Conservation (phyloP, 768 basidiomycete species). For the Suillus subaureus region DNA sequence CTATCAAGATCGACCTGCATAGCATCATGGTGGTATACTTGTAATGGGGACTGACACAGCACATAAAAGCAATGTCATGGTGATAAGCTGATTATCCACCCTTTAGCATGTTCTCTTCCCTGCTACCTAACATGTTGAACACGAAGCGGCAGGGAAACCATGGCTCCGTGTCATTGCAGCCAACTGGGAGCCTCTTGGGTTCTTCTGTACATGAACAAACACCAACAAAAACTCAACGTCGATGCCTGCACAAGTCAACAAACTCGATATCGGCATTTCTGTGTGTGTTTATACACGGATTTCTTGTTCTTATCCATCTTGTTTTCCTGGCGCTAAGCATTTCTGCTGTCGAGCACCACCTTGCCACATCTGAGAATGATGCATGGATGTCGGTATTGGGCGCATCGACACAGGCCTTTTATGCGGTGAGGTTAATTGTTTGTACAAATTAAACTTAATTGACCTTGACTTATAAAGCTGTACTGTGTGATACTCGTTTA, state of each 20-base stretch:
- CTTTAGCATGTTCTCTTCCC: neutral
- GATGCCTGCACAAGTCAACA: neutral
- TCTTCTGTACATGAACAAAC: neutral
- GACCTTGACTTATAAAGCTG: constrained; percentile 10
- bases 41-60: neutral
- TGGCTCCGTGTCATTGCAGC: neutral
- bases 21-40: neutral
- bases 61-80: neutral
- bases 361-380: constrained; percentile 1
- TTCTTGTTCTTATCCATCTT: constrained; percentile 17
- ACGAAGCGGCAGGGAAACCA: neutral
- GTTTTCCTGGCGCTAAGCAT: constrained; percentile 5
- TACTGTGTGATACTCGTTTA: constrained; percentile 15
- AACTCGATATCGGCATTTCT: neutral
- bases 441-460: neutral
- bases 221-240: neutral
- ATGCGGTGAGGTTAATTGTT: constrained; percentile 4
- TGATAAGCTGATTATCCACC: neutral
- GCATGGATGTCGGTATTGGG: neutral
- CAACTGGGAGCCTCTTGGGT: neutral
- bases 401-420: constrained; percentile 9
- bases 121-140: neutral
- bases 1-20: neutral
- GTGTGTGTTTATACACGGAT: neutral
- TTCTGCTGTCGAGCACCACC: constrained; percentile 3